Base-by-base conservation (phyloP, 306 rosid genomes). In the Albizia julibrissin region DNA sequence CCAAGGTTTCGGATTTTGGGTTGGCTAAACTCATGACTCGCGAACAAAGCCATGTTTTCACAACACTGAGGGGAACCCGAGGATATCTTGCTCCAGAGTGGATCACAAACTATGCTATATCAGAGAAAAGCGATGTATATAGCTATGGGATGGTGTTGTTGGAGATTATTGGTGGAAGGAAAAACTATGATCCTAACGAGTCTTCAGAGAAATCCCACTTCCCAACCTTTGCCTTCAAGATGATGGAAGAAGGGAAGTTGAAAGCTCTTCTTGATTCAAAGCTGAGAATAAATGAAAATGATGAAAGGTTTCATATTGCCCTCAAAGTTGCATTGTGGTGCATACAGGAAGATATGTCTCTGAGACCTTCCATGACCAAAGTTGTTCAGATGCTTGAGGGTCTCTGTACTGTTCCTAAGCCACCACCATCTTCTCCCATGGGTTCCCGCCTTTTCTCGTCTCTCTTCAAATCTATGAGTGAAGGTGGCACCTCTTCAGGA, bases 1-100 rank as follows among this genome's bases (percentile, higher is more conserved):
- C 98, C 9, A 95, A 91, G 79, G 99, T 95, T 31, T 95, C 98
- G 0, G 98, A 95, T 76, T 54, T 54, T 8, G 62, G 62, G 26
- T 54, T 54, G 62, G 62, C 62, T 54, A 54, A 54, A 19, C 62
- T 54, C 26, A 54, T 54, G 62, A 54, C 62, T 54, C 62, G 62
- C 3, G 62, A 54, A 54, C 62, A 54, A 54, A 54, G 62, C 62
- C 62, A 54, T 54, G 62, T 54, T 54, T 21, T 54, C 3, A 54
- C 62, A 54, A 54, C 62, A 21, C 10, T 54, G 3, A 54, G 62
- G 62, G 62, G 62, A 21, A 54, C 62, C 10, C 22, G 62, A 15
- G 62, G 62, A 54, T 54, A 54, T 19, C 62, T 54, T 54, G 62
- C 62, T 7, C 62, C 62, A n/a, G 62, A 54, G n/a, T 54, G 62